Base-by-base conservation (phyloP, 495 filamentous ascomycete genomes). In the Sporormia fimetaria region DNA sequence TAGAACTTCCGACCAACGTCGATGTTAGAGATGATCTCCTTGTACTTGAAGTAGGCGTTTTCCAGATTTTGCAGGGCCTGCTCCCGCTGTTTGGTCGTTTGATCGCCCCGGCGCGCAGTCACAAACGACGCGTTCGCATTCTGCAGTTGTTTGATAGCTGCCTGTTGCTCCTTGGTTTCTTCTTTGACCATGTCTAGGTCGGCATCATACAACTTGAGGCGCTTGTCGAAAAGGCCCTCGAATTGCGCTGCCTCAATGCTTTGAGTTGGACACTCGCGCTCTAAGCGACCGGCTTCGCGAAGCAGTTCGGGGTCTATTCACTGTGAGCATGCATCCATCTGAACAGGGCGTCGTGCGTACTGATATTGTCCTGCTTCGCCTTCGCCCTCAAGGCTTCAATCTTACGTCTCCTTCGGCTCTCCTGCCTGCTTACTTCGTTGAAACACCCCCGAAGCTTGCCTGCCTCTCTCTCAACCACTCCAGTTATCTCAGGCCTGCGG, bases 1-100 rank as follows among this genome's bases (percentile, higher is more conserved):
- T 96, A 98, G 58, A 98, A 98, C 52, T 93, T 94, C 28, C 88
- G 64, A 1, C 84, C 90, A 0, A 80, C 81, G 39, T 95, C 85
- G 0, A 94, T 63, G 54, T 96, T 92, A 28, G 71, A 81, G 28
- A 92, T 75, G 37, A 95, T 80, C 59, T 98, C 87, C 60, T 90
- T 92, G 62, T 95, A 95, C 62, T 86, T 90, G 60, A 83, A 70
- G 57, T 92, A 94, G 6, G 84, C 90, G 39, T 86, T 90, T 57
- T 96, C 88, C 15, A 98, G 68, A 28, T 75, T 75, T 58, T 98
- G 90, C 17, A 98, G 62, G 0, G 86, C 86, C 46, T 76, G 73
- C 54, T 95, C 88, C 16, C 90, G 73, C 49, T 93, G 83, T 33
- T 72, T 72, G 15, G 75, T 82, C 3, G 77, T 80, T 2, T 70